Evolutionary conservation across 2,329 filamentous ascomycete species (phyloP), one percentile per base, ranked within the genome.

Genomic region (Botrytis fragariae): DNA sequence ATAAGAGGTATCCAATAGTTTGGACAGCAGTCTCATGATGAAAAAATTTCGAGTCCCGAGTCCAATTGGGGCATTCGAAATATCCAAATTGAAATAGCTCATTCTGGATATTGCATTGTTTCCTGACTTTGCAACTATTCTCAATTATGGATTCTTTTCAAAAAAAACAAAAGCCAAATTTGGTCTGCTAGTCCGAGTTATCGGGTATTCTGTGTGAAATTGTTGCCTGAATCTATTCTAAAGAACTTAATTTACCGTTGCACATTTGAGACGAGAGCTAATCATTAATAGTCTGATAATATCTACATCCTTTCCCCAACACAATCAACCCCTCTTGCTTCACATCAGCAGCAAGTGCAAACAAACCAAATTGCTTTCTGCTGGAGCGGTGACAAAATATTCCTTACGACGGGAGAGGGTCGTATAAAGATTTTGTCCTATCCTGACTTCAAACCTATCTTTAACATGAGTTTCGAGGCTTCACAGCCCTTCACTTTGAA

Each of bases 321-420:
- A 3, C 86, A 88, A 73, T 80, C 87, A 12, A 86, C 85, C 1
- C 86, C 88, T 6, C 77, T 92, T 37, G 84, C 87, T 8, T 86
- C 87, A 32, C 87, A 91, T 77, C 87, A 88, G 77, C 90, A 93
- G 81, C 75, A 85, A 0, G 84, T 87, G 12, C 89, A 92, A 79
- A 93, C 90, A 16, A 94, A 94, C 81, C 90, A 93, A 79, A 87
- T 93, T 76, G 84, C 88, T 22, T 95, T 95, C 80, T 92, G 90
- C 81, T 93, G 92, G 87, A 87, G 89, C 75, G 92, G 92, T 8
- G 84, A 88, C 61, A 91, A 91, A 79, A 84, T 94, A 59, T 93
- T 93, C 79, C 84, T 91, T 54, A 91, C 92, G 0, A 93, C 90
- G 0, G 89, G 88, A 35, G 91, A 93, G 73, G 93, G 92, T n/a